A percentile compares a stretch with the other conserved stretches of the same genome.
Evolutionary conservation across 352 stramenopile species (phyloP).

Genomic region (Elongisporangium anandrum): DNA sequence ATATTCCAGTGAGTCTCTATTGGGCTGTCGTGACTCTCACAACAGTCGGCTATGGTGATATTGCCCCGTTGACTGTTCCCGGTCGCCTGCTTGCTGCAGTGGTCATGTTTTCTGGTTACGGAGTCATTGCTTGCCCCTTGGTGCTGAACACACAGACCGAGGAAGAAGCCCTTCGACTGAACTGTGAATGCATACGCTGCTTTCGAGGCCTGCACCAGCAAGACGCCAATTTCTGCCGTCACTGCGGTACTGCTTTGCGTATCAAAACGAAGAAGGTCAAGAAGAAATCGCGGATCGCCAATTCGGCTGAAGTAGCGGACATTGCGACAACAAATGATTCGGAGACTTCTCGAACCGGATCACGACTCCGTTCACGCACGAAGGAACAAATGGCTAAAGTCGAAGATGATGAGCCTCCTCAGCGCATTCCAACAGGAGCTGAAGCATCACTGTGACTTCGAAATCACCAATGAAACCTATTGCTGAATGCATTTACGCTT

Average conservation of each 20-base stretch:
- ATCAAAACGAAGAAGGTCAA: conserved; percentile 20
- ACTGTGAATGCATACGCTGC: conserved; percentile 33
- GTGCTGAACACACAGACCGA: conserved; percentile 34
- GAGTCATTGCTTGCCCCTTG: conserved; percentile 43
- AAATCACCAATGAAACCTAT: background rate
- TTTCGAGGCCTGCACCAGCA: conserved; percentile 44
- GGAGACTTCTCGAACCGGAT: background rate
- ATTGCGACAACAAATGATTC: background rate
- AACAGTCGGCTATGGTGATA: conserved; percentile 52
- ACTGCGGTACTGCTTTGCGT: conserved; percentile 32
- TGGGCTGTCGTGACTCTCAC: conserved; percentile 53
- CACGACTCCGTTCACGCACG: background rate
- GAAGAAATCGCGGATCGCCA: conserved; percentile 10
- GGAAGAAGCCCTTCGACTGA: conserved; percentile 27
- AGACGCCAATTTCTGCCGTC: conserved; percentile 44
- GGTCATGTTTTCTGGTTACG: conserved; percentile 52
- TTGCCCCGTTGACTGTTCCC: conserved; percentile 37
- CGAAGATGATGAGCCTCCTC: background rate
- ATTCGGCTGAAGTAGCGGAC: conserved; percentile 1
- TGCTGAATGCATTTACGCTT: background rate
- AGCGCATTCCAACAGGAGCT: conserved; percentile 2
- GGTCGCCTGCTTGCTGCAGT: conserved; percentile 42
- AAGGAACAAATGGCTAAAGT: background rate
- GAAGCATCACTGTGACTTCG: background rate
- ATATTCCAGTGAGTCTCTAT: conserved; percentile 49